A percentile compares a stretch with the other conserved stretches of the same genome.
These are phyloP conservation scores for Vanderwaltozyma polyspora DNA, from an alignment of 805 yeast genomes.

Conservation along the genomic window DNA sequence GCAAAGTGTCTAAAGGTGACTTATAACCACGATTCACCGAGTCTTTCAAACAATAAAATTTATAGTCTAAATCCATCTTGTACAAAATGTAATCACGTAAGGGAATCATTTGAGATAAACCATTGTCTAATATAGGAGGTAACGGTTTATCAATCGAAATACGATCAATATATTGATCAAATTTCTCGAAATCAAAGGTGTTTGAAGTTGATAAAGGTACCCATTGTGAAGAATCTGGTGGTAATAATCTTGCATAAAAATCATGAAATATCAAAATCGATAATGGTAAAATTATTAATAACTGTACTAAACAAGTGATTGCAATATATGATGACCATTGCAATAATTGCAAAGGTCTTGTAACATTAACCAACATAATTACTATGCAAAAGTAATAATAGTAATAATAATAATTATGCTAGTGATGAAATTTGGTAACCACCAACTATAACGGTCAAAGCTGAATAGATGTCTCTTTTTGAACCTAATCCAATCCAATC, in stretches of 20 bases:
- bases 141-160: conserved; percentile 8
- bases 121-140: conserved; percentile 14
- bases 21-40: neutral
- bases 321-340: conserved; percentile 20
- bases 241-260: conserved; percentile 17
- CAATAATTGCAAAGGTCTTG: conserved; percentile 20
- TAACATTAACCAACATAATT: conserved; percentile 19
- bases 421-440: too few relatives aligned
- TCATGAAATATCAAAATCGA: conserved; percentile 22
- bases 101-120: conserved; percentile 14
- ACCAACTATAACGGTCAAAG: too few relatives aligned
- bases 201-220: conserved; percentile 13
- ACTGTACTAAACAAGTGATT: conserved; percentile 11
- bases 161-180: conserved; percentile 9
- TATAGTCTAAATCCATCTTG: conserved; percentile 16
- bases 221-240: conserved; percentile 20
- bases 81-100: conserved; percentile 16
- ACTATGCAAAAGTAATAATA: too few relatives aligned
- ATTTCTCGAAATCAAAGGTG: conserved; percentile 1
- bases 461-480: too few relatives aligned
- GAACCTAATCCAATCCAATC: too few relatives aligned
- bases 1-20: neutral
- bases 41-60: conserved; percentile 14
- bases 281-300: conserved; percentile 20
- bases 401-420: too few relatives aligned